Evolutionary conservation across 108 stramenopile genomes (phyloP), one percentile per base, ranked within the genome.

Genomic region (Nitzschia inconspicua): DNA sequence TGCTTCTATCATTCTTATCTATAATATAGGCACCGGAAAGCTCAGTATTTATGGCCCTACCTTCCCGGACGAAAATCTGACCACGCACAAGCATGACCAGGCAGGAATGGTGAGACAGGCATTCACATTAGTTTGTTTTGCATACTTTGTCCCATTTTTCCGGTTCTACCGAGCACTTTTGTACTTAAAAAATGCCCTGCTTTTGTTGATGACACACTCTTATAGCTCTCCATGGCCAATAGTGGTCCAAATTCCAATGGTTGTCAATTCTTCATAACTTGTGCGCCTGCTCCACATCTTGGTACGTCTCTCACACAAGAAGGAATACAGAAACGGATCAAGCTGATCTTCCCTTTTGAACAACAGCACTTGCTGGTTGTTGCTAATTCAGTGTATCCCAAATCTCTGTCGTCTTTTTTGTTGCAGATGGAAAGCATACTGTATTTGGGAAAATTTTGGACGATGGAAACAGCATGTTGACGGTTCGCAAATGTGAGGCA

Each of bases 261-360:
- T 28, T 98, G 97, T 57, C 98, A 97, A 65, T 99, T 99, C 56
- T 99, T 96, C 67, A 92, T 99, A 26, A 99, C 96, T 4, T 94
- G 86, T 50, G 94, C 87, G 9, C 87, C 88, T 40, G 82, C 53
- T 36, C 53, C 32, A n/a, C 53, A 54, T 36, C 53, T 54, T 9
- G 53, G 56, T 55, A 65, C 40, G 54, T 44, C 16, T 0, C 10
- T 47, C 10, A 10, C 0, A 47, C 11, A 20, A 10, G 0, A 20
- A 18, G n/a, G 13, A 0, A 1, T 39, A 39, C 37, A n/a, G n/a
- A n/a, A n/a, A n/a, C n/a, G n/a, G n/a, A n/a, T n/a, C n/a, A n/a
- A n/a, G n/a, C n/a, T n/a, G n/a, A n/a, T n/a, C n/a, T n/a, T n/a
- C n/a, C n/a, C n/a, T n/a, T n/a, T 8, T 37, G 36, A 8, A 37